Conservation (phyloP, 192 early-diverging fungal species). For the Mortierella hygrophila region DNA sequence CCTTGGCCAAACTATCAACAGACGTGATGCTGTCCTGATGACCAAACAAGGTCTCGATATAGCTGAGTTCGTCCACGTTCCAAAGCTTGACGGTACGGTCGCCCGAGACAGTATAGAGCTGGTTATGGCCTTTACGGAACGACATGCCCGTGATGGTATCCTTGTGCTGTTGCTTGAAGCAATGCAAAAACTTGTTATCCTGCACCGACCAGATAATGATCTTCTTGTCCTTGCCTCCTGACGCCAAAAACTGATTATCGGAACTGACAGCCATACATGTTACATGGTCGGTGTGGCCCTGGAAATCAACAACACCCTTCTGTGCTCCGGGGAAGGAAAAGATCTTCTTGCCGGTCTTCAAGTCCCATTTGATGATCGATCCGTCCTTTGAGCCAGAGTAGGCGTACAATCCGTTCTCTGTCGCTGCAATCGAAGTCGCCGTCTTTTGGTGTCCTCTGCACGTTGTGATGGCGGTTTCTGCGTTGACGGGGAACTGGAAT, state of each 20-base stretch:
- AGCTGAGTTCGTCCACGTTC: constrained; percentile 92
- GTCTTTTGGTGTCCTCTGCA: constrained; percentile 78
- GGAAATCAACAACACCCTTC: constrained; percentile 73
- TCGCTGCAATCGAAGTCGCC: constrained; percentile 85
- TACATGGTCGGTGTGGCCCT: constrained; percentile 83
- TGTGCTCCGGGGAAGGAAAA: constrained; percentile 78
- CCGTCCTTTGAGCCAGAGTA: constrained; percentile 96
- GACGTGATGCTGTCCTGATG: constrained; percentile 92
- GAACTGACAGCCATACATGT: constrained; percentile 77
- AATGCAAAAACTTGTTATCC: constrained; percentile 77
- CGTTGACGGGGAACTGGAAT: constrained; percentile 57
- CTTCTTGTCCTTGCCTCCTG: constrained; percentile 90
- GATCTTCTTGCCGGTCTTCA: constrained; percentile 76
- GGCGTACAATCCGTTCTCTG: constrained; percentile 73
- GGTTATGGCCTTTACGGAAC: constrained; percentile 82
- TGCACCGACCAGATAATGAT: constrained; percentile 93
- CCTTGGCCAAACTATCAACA: constrained; percentile 88
- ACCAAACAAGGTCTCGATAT: constrained; percentile 98
- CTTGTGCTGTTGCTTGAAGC: constrained; percentile 90
- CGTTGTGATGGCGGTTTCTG: constrained; percentile 52
- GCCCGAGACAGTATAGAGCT: constrained; percentile 89
- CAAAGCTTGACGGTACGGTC: constrained; percentile 98
- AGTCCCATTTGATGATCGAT: constrained; percentile 91
- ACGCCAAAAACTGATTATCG: constrained; percentile 79
- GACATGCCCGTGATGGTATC: constrained; percentile 88